Conservation (phyloP, 2,329 filamentous ascomycete species). For the Cordyceps tenuipes region DNA sequence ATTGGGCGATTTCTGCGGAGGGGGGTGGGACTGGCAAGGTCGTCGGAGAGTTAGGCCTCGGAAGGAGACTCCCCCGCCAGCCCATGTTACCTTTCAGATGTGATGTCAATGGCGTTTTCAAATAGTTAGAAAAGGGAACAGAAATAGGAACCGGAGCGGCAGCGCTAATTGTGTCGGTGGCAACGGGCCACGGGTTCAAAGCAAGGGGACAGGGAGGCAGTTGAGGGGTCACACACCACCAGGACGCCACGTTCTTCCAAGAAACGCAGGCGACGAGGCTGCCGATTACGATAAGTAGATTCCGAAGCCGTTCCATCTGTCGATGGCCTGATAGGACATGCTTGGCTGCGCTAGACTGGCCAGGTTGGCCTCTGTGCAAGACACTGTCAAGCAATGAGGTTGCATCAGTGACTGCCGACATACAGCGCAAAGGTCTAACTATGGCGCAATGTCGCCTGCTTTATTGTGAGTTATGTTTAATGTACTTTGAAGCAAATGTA, state of each 20-base stretch:
- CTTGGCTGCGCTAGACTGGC: not conserved
- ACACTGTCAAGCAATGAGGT: not conserved
- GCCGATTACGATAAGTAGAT: not conserved
- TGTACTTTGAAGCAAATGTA: not conserved
- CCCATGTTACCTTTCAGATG: not conserved
- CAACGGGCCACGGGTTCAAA: not conserved
- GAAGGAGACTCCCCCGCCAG: not conserved
- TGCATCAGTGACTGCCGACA: not conserved
- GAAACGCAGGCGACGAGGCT: not conserved
- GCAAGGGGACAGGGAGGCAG: not conserved
- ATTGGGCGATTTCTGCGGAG: not conserved
- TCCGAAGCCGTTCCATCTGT: not conserved
- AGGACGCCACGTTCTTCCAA: not conserved
- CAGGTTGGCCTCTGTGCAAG: not conserved
- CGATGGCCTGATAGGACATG: not conserved
- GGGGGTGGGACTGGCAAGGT: not conserved
- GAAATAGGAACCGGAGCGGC: not conserved
- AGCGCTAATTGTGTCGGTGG: not conserved
- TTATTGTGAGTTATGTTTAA: constrained; percentile 6
- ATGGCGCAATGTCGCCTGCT: not conserved
- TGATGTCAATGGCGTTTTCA: not conserved
- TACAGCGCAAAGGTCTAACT: not conserved
- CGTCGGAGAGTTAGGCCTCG: not conserved
- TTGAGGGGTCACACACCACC: not conserved
- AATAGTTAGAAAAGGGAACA: not conserved